Evolutionary conservation across 2,329 filamentous ascomycete genomes (phyloP), one percentile per base, ranked within the genome.

Genomic region (Penicillium sp.): DNA sequence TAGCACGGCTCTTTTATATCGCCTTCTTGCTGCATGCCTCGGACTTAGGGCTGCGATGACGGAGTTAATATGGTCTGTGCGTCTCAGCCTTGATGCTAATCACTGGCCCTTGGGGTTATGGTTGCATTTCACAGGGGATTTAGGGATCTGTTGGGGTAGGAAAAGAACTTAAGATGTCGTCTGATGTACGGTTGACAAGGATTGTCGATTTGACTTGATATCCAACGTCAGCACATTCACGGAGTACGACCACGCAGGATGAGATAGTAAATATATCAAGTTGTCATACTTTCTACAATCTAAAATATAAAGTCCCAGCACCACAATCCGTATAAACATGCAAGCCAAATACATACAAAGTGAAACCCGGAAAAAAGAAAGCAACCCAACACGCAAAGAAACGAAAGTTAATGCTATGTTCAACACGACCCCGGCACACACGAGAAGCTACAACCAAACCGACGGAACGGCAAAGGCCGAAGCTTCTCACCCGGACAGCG

Each of bases 401-500:
- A 22, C 9, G 9, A 34, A 40, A 35, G 39, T n/a, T n/a, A 40
- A 50, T 11, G 42, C 20, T n/a, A 10, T n/a, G 14, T 46, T 50
- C 31, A 54, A 29, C 29, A 50, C 38, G 31, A 42, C 6, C 38
- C 50, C 14, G 72, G 72, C 34, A 69, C 63, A 63, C 76, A 78
- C 1, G 59, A 63, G 71, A 70, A 73, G 56, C 76, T 77, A 59
- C 76, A 78, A 5, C 73, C 73, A 44, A 72, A 58, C 26, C 75
- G 68, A 32, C 69, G 57, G 53, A 78, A 77, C 1, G 76, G 76
- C 49, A 78, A 61, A 18, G 74, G 73, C 9, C 69, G 69, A 29
- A 75, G 52, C 39, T 56, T 63, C 55, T 75, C 70, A 5, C 68
- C 67, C 2, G 64, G 60, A 26, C 56, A 52, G 16, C 73, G 66